Evolutionary conservation across 2,329 filamentous ascomycete species (phyloP).

Genomic region (Aspergillus udagawae): DNA sequence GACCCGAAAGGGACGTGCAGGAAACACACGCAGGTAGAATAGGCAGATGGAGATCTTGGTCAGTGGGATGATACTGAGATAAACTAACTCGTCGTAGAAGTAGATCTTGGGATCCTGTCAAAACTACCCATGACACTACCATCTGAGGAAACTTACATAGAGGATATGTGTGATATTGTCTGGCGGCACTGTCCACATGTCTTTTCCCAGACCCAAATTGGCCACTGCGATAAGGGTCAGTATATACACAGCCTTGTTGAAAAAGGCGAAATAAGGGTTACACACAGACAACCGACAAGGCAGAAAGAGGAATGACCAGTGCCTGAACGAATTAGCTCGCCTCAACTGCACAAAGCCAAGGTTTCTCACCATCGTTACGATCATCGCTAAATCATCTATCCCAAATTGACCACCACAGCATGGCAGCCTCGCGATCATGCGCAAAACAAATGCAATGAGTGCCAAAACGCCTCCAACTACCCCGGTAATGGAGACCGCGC

Average conservation of each 20-base stretch:
- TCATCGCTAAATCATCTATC: slow-evolving; percentile 39
- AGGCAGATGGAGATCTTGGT: slow-evolving; percentile 33
- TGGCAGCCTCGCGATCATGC: slow-evolving; percentile 36
- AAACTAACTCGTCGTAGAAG: slow-evolving; percentile 30
- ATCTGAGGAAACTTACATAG: slow-evolving; percentile 24
- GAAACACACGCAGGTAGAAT: slow-evolving; percentile 42
- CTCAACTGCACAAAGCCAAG: slow-evolving; percentile 1
- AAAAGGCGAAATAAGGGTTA: neutral
- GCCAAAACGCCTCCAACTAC: slow-evolving; percentile 33
- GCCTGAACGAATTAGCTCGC: slow-evolving; percentile 4
- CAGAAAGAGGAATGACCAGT: slow-evolving; percentile 21
- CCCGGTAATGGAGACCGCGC: slow-evolving; percentile 28
- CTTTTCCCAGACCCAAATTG: slow-evolving; percentile 39
- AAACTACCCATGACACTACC: slow-evolving; percentile 19
- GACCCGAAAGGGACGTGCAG: slow-evolving; percentile 32
- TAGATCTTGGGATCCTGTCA: slow-evolving; percentile 26
- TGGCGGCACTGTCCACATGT: slow-evolving; percentile 44
- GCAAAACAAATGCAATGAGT: slow-evolving; percentile 29
- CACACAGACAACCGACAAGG: slow-evolving; percentile 25
- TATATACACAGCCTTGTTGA: neutral
- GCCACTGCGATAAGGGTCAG: slow-evolving; percentile 28
- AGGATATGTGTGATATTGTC: slow-evolving; percentile 43
- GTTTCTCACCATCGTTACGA: slow-evolving; percentile 24
- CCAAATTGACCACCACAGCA: slow-evolving; percentile 35
- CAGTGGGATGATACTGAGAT: slow-evolving; percentile 29